Percentiles rank a stretch among this genome's conserved stretches.
phyloP scores from a whole-genome alignment of 2,329 filamentous ascomycete genomes.

The Aureobasidium sp. region DNA sequence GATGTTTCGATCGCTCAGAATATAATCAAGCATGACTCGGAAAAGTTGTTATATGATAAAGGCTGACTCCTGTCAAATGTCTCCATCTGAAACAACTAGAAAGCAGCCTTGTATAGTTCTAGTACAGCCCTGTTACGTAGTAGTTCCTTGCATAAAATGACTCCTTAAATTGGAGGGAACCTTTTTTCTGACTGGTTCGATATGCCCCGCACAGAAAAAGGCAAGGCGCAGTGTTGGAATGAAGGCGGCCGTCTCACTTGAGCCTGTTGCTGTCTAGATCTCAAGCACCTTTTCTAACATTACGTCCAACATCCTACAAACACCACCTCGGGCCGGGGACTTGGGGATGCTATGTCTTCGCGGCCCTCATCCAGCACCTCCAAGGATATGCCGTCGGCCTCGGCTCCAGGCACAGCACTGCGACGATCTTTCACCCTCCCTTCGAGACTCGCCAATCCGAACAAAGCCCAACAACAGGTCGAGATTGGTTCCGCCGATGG shows the following conservation, averaged over 20 bases:
- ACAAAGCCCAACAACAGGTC: constrained; percentile 24
- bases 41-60: background rate
- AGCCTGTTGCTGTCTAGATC: background rate
- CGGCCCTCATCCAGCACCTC: constrained; percentile 21
- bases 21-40: background rate
- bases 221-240: background rate
- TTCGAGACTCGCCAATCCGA: constrained; percentile 30
- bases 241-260: background rate
- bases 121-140: background rate
- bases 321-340: background rate
- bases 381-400: constrained; percentile 21
- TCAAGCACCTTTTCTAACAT: background rate
- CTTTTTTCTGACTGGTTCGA: background rate
- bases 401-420: constrained; percentile 17
- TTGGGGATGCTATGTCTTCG: constrained; percentile 12
- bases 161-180: constrained; percentile 5
- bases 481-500: constrained; percentile 33
- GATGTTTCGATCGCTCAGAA: background rate
- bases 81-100: constrained; percentile 5
- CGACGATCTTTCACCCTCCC: constrained; percentile 45
- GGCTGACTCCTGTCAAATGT: background rate
- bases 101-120: background rate
- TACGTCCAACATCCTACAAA: background rate
- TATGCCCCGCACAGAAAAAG: constrained; percentile 1
- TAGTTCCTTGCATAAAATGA: constrained; percentile 3